Conservation (phyloP, 225 moss, liverwort and hornwort genomes). For the Pleurozium schreberi region DNA sequence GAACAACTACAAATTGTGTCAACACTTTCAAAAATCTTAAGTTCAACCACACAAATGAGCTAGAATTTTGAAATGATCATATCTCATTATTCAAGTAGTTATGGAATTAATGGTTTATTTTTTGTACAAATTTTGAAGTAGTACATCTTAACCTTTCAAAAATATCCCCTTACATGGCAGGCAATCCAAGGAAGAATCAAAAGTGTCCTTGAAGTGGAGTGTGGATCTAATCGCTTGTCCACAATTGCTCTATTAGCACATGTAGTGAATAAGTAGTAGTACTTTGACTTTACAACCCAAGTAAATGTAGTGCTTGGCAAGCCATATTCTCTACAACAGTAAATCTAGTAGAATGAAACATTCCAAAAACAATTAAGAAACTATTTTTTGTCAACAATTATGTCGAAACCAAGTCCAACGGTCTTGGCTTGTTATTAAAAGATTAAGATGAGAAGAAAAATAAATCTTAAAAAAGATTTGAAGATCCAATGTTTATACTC, state of each 20-base stretch:
- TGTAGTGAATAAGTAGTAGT: background rate
- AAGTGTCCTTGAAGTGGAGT: fast-evolving
- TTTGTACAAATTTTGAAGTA: background rate
- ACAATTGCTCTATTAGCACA: background rate
- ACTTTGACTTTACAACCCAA: background rate
- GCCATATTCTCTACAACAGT: background rate
- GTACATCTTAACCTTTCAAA: background rate
- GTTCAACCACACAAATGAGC: no score
- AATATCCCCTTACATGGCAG: fast-evolving
- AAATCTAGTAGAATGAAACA: fast-evolving
- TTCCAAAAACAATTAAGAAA: fast-evolving
- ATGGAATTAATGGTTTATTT: no score
- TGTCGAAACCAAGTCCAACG: fast-evolving
- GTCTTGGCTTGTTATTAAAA: fast-evolving
- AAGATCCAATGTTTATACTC: background rate
- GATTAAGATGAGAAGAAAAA: background rate
- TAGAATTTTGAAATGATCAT: no score
- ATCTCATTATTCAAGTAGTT: no score
- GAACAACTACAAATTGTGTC: no score
- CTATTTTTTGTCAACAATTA: no score
- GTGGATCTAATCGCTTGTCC: no score
- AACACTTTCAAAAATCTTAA: no score
- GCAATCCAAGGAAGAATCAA: fast-evolving
- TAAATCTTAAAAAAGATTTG: background rate
- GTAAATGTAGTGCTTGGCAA: background rate